Percentiles rank a stretch among this genome's conserved stretches.
Evolutionary conservation across 2,329 filamentous ascomycete species (phyloP).

Genomic region (Trichoderma atrobrunneum): DNA sequence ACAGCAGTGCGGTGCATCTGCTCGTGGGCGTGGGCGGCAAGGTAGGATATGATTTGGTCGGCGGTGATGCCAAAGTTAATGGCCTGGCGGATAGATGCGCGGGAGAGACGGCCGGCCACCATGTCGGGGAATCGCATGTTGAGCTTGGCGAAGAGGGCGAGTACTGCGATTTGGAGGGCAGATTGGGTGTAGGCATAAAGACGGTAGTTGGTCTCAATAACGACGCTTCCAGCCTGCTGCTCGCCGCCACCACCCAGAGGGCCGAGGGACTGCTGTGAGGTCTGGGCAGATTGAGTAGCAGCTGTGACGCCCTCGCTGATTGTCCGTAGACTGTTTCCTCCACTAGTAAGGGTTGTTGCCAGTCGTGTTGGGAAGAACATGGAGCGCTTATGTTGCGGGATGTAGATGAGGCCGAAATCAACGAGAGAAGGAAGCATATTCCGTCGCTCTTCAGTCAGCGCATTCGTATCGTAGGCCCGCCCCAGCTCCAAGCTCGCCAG

Average conservation of each 20-base stretch:
- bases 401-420: slow-evolving; percentile 90
- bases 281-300: slow-evolving; percentile 50
- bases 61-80: slow-evolving; percentile 89
- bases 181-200: slow-evolving; percentile 96
- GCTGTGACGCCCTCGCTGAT: slow-evolving; percentile 67
- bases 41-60: slow-evolving; percentile 91
- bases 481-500: slow-evolving; percentile 91
- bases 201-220: slow-evolving; percentile 97
- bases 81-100: slow-evolving; percentile 81
- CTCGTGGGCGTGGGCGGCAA: slow-evolving; percentile 88
- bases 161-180: slow-evolving; percentile 88
- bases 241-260: slow-evolving; percentile 32
- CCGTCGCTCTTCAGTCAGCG: slow-evolving; percentile 74
- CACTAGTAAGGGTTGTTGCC: slow-evolving; percentile 88
- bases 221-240: slow-evolving; percentile 72
- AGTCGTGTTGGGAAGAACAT: slow-evolving; percentile 88
- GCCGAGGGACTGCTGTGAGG: slow-evolving; percentile 35
- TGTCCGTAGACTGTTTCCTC: slow-evolving; percentile 69
- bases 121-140: slow-evolving; percentile 92
- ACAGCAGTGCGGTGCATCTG: slow-evolving; percentile 74
- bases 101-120: slow-evolving; percentile 86
- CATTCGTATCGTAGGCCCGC: slow-evolving; percentile 82
- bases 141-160: slow-evolving; percentile 84
- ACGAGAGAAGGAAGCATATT: slow-evolving; percentile 88
- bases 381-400: slow-evolving; percentile 54